A percentile compares a stretch with the other conserved stretches of the same genome.
Conservation (phyloP, 129 eudicot genomes). For the Centella asiatica region DNA sequence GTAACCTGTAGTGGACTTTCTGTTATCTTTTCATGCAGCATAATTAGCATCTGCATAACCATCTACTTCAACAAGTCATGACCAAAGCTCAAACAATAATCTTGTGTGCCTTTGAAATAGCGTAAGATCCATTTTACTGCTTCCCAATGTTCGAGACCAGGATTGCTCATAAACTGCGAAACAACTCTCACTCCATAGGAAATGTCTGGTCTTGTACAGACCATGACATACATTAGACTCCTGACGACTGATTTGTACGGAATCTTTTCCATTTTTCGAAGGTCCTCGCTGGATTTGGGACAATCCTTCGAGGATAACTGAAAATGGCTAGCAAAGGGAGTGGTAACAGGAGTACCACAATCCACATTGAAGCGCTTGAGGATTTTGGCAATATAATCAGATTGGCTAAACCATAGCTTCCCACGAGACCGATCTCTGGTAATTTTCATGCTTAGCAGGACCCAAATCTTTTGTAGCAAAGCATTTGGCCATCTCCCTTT, state of each 20-base stretch:
- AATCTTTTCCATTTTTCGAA: background rate
- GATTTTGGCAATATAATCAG: background rate
- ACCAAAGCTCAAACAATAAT: no score
- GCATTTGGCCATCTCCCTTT: background rate
- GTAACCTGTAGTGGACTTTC: no score
- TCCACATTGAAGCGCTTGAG: background rate
- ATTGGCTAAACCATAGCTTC: background rate
- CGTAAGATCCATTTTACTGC: background rate
- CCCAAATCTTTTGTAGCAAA: background rate
- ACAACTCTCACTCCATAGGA: background rate
- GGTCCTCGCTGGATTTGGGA: background rate
- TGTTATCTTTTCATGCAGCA: no score
- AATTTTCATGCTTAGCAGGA: background rate
- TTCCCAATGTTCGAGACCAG: background rate
- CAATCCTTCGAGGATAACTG: background rate
- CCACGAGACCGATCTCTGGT: background rate
- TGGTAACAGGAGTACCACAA: background rate
- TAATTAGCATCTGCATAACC: no score
- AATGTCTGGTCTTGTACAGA: no score
- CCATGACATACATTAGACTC: no score
- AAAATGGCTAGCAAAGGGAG: background rate
- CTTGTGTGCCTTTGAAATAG: background rate
- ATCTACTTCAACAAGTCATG: no score
- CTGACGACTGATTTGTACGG: background rate
- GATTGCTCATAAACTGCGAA: background rate